Evolutionary conservation across 2,329 filamentous ascomycete genomes (phyloP), one percentile per base, ranked within the genome.

Genomic region (Ceratocystis albifundus): DNA sequence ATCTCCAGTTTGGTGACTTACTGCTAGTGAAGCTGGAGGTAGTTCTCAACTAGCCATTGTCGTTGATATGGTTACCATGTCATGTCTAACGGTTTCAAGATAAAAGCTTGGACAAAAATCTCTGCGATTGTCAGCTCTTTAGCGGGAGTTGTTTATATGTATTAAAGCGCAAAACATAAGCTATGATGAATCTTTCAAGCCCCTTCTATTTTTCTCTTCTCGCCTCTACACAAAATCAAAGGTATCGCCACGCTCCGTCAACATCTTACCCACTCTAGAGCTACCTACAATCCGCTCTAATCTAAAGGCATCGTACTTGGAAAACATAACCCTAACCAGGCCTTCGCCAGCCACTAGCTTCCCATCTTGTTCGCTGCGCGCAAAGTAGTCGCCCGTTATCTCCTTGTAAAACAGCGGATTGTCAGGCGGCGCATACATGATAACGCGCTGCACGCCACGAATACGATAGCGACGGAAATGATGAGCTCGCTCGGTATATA

Each of bases 401-500:
- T 95, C 90, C 48, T 81, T 80, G 74, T 93, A 95, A 71, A 94
- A 93, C 22, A 83, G 74, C 30, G 89, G 88, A 73, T 96, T 96
- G 71, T 97, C 93, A 0, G 94, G 94, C 41, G 96, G 75, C 0
- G 87, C 88, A 74, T 97, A 97, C 80, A 96, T 88, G 64, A 96
- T 82, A n/a, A 97, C 83, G 50, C 86, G 82, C 74, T 86, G 87
- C 15, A 94, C 90, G 25, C 94, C 94, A 45, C 85, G 83, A 65
- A 99, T 81, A 70, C 84, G 83, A 73, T 94, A 91, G n/a, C 94
- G 83, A 62, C 90, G 85, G 80, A 97, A 97, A 76, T 99, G 94
- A 76, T 99, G 94, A n/a, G 92, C 89, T 68, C 94, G 86, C 74
- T 96, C 93, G 1, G 92, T 95, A 77, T 97, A 99, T 17, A 99